Conservation (phyloP, 768 basidiomycete genomes). For the Amanita subjunquillea region DNA sequence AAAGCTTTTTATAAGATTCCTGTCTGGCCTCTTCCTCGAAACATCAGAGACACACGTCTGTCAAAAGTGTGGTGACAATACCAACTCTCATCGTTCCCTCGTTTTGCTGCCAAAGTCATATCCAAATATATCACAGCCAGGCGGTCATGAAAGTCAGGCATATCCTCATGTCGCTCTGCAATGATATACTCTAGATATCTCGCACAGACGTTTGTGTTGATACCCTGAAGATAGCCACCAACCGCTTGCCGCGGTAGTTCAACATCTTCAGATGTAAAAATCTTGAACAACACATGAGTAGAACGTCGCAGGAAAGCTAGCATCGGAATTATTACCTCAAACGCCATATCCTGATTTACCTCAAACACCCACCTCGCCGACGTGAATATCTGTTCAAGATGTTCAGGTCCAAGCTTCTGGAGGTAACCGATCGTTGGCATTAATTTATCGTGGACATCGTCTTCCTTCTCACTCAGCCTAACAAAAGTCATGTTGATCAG, state of each 20-base stretch:
- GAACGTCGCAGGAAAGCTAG: not conserved
- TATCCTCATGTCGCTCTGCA: slow-evolving; percentile 57
- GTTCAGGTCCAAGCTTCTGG: slow-evolving; percentile 78
- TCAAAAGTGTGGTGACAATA: not conserved
- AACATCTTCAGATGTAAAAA: slow-evolving; percentile 92
- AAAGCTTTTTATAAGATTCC: slow-evolving; percentile 55
- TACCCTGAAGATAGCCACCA: slow-evolving; percentile 64
- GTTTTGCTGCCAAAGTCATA: slow-evolving; percentile 51
- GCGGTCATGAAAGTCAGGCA: slow-evolving; percentile 73
- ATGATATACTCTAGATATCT: slow-evolving; percentile 85
- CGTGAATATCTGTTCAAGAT: slow-evolving; percentile 74
- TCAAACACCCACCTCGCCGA: slow-evolving; percentile 83
- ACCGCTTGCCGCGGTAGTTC: slow-evolving; percentile 77
- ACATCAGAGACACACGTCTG: not conserved
- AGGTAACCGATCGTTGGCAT: slow-evolving; percentile 81
- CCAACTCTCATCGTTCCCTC: slow-evolving; percentile 42
- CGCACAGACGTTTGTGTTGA: slow-evolving; percentile 59
- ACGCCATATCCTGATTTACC: slow-evolving; percentile 58
- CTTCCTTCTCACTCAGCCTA: slow-evolving; percentile 74
- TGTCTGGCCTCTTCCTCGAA: slow-evolving; percentile 30
- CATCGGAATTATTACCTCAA: slow-evolving; percentile 43
- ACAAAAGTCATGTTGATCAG: not conserved
- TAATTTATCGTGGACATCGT: slow-evolving; percentile 70
- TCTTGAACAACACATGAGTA: slow-evolving; percentile 32
- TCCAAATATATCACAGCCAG: slow-evolving; percentile 80